Conservation (phyloP, 2,329 filamentous ascomycete species). For the Gyromitra esculenta region DNA sequence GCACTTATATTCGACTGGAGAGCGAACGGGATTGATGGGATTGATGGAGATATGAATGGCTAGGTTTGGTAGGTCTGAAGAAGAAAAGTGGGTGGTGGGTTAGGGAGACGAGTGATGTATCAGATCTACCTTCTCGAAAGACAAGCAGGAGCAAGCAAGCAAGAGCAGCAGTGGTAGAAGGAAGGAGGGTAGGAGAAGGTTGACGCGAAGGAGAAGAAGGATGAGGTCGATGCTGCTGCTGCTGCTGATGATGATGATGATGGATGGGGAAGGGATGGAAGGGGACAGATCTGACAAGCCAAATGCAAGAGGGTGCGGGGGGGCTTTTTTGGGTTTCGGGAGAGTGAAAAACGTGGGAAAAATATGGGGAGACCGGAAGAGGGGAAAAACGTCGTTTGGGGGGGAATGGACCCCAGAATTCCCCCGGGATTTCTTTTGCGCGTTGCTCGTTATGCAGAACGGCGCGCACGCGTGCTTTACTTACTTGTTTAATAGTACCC, state of each 20-base stretch:
- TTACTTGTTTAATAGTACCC: constrained; percentile 49
- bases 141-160: not conserved
- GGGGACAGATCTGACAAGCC: constrained; percentile 51
- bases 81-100: constrained; percentile 22
- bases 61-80: constrained; percentile 45
- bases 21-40: constrained; percentile 18
- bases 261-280: constrained; percentile 44
- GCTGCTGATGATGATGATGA: constrained; percentile 23
- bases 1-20: constrained; percentile 44
- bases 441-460: constrained; percentile 44
- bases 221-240: constrained; percentile 29
- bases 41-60: constrained; percentile 42
- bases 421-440: constrained; percentile 37
- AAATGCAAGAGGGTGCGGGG: constrained; percentile 52
- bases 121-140: constrained; percentile 30
- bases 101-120: constrained; percentile 28
- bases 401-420: constrained; percentile 44
- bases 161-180: constrained; percentile 20
- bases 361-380: constrained; percentile 54
- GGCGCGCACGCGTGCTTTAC: constrained; percentile 49
- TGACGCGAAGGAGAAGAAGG: constrained; percentile 40
- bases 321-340: constrained; percentile 52
- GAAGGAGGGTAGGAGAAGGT: constrained; percentile 33
- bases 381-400: constrained; percentile 52
- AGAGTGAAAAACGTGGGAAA: constrained; percentile 52